These are phyloP conservation scores for Sarocladium strictum DNA, from an alignment of 2,329 filamentous ascomycete genomes.

Conservation along the genomic window DNA sequence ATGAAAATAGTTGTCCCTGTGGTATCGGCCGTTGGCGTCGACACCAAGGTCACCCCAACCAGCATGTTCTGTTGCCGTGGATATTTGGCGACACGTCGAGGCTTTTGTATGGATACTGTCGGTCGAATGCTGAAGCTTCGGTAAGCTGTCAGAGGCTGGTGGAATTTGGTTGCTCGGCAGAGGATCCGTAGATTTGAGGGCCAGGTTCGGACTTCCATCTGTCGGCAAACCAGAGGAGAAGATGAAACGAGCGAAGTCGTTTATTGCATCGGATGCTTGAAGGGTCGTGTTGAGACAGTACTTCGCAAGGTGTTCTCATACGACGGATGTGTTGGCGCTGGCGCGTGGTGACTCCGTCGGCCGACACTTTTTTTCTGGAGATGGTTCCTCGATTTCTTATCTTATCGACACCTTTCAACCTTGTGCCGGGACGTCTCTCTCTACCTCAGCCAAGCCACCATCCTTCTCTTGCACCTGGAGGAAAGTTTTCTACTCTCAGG, in stretches of 20 bases:
- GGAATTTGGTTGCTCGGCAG: neutral
- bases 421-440: no score
- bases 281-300: neutral
- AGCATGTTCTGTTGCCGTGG: neutral
- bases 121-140: neutral
- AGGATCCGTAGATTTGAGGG: neutral
- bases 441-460: no score
- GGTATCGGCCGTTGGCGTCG: slow-evolving; percentile 76
- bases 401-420: neutral
- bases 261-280: neutral
- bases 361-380: slow-evolving; percentile 1
- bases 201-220: neutral
- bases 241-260: neutral
- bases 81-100: neutral
- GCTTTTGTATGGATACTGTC: neutral
- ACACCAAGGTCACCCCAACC: slow-evolving; percentile 66
- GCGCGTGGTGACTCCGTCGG: neutral
- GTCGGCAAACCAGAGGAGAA: neutral
- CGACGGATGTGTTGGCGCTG: neutral
- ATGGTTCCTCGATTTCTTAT: neutral
- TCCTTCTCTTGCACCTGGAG: no score
- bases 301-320: neutral
- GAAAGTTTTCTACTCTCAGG: no score
- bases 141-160: neutral
- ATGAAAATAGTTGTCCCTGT: slow-evolving; percentile 71